Evolutionary conservation across 495 filamentous ascomycete species (phyloP), one percentile per base, ranked within the genome.

Genomic region (Pseudomonodictys pantanalensis): DNA sequence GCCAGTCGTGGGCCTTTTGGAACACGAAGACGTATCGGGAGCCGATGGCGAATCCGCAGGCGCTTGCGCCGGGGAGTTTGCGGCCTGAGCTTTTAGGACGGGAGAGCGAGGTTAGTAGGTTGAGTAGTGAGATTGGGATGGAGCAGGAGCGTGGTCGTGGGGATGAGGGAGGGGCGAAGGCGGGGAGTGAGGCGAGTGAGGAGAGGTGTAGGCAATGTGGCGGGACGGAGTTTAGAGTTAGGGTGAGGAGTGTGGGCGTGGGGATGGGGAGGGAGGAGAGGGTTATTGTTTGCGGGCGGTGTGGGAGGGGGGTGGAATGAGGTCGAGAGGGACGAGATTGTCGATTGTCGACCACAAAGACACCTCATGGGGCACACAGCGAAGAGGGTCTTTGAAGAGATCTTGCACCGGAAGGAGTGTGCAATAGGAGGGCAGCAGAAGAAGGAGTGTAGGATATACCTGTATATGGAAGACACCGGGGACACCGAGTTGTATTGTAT

Each of bases 261-360:
- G n/a, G n/a, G n/a, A n/a, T n/a, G n/a, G 64, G 75, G 26, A 72
- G 69, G 52, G 77, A 78, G 48, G 75, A 75, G 58, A 76, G 77
- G 69, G 74, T 69, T 29, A 65, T 85, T 66, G 78, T 81, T 26
- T 85, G 82, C 68, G 75, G 73, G 38, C 73, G 67, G 12, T 85
- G 81, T 71, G 73, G 72, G 38, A 66, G 28, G 25, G 43, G 10
- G 20, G 7, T 46, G 12, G 15, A 41, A 15, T 41, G 12, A 41
- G n/a, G n/a, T n/a, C n/a, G n/a, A n/a, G n/a, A n/a, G n/a, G n/a
- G n/a, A n/a, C n/a, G n/a, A n/a, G n/a, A n/a, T n/a, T n/a, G n/a
- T n/a, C n/a, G n/a, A n/a, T n/a, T n/a, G n/a, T n/a, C n/a, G n/a
- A n/a, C n/a, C n/a, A n/a, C n/a, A n/a, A n/a, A n/a, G n/a, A n/a